Conservation (phyloP, 2,329 filamentous ascomycete species). For the Chalaropsis thielavioides region DNA sequence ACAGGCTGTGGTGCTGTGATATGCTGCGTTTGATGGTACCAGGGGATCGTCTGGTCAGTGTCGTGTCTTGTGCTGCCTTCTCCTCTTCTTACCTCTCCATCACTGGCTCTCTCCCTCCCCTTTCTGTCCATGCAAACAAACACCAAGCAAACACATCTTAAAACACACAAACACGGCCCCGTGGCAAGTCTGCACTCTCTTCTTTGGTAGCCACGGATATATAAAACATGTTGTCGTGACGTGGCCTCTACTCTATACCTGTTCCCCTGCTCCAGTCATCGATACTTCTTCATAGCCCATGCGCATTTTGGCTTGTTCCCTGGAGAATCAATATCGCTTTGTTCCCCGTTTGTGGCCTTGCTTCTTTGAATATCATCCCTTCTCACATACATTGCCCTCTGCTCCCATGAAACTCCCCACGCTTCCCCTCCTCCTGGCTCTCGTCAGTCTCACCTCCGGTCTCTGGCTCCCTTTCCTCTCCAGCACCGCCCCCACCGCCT, state of each 20-base stretch:
- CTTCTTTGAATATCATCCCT: background rate
- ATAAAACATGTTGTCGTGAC: background rate
- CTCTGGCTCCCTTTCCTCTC: background rate
- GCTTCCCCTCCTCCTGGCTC: background rate
- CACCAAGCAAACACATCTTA: background rate
- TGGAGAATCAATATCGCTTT: background rate
- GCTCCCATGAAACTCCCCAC: background rate
- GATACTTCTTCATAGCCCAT: background rate
- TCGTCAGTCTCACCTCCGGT: background rate
- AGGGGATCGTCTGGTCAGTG: background rate
- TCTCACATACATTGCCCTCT: background rate
- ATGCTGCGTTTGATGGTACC: background rate
- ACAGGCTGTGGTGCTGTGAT: too few relatives aligned
- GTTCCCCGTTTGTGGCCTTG: background rate
- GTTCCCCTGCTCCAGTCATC: background rate
- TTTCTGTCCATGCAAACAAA: background rate
- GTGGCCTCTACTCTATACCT: background rate
- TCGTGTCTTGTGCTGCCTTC: background rate
- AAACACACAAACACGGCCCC: background rate
- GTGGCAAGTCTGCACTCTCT: background rate
- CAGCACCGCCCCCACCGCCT: too few relatives aligned
- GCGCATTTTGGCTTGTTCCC: background rate
- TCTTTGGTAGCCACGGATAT: background rate
- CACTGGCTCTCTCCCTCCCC: background rate
- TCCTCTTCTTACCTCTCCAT: background rate